A percentile compares a stretch with the other conserved stretches of the same genome.
Conservation (phyloP, 2,329 filamentous ascomycete species). For the Blastomyces gilchristii region DNA sequence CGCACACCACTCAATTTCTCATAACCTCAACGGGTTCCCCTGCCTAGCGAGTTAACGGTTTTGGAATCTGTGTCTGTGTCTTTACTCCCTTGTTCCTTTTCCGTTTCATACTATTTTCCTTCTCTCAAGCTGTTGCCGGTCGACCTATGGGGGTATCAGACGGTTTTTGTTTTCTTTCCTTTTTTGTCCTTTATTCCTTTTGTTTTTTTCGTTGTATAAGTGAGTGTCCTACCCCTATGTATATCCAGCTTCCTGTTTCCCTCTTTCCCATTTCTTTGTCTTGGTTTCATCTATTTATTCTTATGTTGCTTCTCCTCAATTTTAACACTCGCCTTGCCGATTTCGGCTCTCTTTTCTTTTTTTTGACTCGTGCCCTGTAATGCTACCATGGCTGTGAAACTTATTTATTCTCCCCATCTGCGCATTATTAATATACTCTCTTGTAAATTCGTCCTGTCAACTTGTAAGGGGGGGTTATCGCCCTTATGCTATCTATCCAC, state of each 20-base stretch:
- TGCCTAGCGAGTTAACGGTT: neutral
- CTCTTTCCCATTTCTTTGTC: neutral
- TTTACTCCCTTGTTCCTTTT: neutral
- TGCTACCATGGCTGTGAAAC: neutral
- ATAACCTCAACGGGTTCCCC: neutral
- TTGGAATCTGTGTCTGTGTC: neutral
- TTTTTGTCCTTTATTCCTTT: neutral
- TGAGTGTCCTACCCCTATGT: slow-evolving; percentile 1
- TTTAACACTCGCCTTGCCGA: neutral
- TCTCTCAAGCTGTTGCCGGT: neutral
- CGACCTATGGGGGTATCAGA: too few species aligned
- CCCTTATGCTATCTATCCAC: neutral
- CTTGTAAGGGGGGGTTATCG: neutral
- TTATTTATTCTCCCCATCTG: neutral
- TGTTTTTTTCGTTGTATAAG: neutral
- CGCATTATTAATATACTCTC: neutral
- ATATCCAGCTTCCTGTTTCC: neutral
- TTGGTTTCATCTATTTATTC: neutral
- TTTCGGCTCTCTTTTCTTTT: neutral
- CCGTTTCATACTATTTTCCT: too few species aligned
- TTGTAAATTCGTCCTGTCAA: neutral
- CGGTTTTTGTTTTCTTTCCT: neutral
- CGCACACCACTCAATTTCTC: neutral
- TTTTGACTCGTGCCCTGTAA: neutral
- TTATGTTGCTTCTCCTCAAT: neutral